A percentile compares a stretch with the other conserved stretches of the same genome.
Evolutionary conservation across 1,284 basidiomycete genomes (phyloP).

Genomic region (Peniophora sp.): DNA sequence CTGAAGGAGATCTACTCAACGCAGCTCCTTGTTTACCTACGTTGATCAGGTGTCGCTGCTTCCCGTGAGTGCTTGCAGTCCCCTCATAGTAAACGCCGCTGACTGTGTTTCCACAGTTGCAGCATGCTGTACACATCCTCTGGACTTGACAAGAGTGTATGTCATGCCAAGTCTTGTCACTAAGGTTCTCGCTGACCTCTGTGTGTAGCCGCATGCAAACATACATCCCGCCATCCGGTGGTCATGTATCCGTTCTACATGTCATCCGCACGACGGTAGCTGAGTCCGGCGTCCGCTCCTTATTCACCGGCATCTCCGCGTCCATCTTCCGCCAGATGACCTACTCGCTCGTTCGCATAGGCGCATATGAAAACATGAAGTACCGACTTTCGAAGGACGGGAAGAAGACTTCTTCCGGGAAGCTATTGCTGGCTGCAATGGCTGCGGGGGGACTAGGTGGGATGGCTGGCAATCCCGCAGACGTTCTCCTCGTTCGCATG

Average conservation of each 20-base stretch:
- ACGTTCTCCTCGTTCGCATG: conserved; percentile 81
- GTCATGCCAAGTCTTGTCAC: conserved; percentile 16
- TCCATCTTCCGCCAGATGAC: conserved; percentile 88
- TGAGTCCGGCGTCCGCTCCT: conserved; percentile 59
- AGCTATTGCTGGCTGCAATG: conserved; percentile 58
- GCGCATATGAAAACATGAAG: conserved; percentile 78
- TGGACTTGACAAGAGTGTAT: conserved; percentile 84
- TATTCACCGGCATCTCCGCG: conserved; percentile 80
- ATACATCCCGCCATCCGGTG: conserved; percentile 33
- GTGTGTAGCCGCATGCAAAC: conserved; percentile 69
- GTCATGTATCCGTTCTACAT: conserved; percentile 46
- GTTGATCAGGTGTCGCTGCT: conserved; percentile 55
- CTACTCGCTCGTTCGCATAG: conserved; percentile 83
- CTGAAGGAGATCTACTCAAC: neutral
- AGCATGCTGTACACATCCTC: conserved; percentile 77
- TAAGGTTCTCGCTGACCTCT: conserved; percentile 3
- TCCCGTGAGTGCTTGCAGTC: conserved; percentile 48
- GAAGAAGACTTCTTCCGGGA: conserved; percentile 35
- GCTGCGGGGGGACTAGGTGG: conserved; percentile 75
- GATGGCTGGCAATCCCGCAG: conserved; percentile 74
- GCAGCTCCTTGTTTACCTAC: neutral
- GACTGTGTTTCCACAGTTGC: conserved; percentile 50
- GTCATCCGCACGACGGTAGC: conserved; percentile 50
- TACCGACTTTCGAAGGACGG: conserved; percentile 39
- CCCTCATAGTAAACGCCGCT: conserved; percentile 3